A percentile compares a stretch with the other conserved stretches of the same genome.
phyloP scores from a whole-genome alignment of 495 filamentous ascomycete species.

The Lichenothelia convexa region DNA sequence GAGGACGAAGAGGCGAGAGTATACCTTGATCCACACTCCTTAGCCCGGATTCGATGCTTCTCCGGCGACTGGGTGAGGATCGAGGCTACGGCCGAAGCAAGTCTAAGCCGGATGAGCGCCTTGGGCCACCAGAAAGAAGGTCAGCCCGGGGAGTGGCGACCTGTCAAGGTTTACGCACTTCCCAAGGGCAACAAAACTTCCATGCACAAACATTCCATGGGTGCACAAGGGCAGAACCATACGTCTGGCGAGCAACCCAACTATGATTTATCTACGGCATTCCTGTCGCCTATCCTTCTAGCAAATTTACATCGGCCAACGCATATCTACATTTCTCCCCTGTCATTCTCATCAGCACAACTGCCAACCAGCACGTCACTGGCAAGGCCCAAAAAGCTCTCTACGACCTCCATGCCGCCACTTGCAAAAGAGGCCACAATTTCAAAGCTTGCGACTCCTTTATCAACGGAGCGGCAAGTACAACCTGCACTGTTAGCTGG shows the following conservation, averaged over 20 bases:
- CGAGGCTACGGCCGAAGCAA: slow-evolving; percentile 50
- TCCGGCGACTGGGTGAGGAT: slow-evolving; percentile 95
- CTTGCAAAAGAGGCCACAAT: slow-evolving; percentile 80
- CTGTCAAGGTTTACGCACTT: slow-evolving; percentile 71
- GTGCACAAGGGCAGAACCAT: background rate
- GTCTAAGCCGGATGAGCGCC: slow-evolving; percentile 28
- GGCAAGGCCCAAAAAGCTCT: slow-evolving; percentile 29
- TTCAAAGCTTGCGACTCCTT: slow-evolving; percentile 73
- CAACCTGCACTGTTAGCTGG: slow-evolving; percentile 69
- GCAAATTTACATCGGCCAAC: slow-evolving; percentile 61
- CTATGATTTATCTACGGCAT: too few relatives aligned
- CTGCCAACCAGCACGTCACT: too few relatives aligned
- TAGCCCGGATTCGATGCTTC: slow-evolving; percentile 84
- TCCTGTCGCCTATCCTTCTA: slow-evolving; percentile 69
- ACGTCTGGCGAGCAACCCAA: background rate
- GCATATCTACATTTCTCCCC: slow-evolving; percentile 33
- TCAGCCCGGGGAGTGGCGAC: too few relatives aligned
- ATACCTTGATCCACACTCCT: slow-evolving; percentile 68
- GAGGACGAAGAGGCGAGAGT: slow-evolving; percentile 77
- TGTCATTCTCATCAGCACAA: slow-evolving; percentile 21
- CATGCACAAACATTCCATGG: background rate
- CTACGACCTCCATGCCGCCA: slow-evolving; percentile 48
- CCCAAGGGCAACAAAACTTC: slow-evolving; percentile 31
- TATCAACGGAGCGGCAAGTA: slow-evolving; percentile 65
- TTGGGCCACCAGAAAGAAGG: slow-evolving; percentile 26